Percentiles rank a stretch among this genome's conserved stretches.
phyloP scores from a whole-genome alignment of 495 filamentous ascomycete genomes.

The Gamarada debralockiae region DNA sequence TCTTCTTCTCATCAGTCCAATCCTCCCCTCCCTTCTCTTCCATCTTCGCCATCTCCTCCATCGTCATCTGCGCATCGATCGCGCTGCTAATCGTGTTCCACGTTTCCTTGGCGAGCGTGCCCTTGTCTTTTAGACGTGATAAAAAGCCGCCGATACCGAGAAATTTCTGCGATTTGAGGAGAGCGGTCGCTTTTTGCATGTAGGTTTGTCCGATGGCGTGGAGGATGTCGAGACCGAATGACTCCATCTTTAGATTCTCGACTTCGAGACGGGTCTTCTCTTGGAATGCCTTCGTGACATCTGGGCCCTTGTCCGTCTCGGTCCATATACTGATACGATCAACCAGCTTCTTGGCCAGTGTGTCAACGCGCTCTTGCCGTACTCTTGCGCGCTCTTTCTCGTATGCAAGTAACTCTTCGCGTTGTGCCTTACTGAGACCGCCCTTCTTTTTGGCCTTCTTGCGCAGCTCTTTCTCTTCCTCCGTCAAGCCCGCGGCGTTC shows the following conservation, averaged over 20 bases:
- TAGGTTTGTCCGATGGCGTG: slow-evolving; percentile 93
- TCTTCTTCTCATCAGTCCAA: slow-evolving; percentile 97
- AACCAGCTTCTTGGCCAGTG: slow-evolving; percentile 76
- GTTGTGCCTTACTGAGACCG: slow-evolving; percentile 81
- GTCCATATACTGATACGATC: slow-evolving; percentile 95
- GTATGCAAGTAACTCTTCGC: slow-evolving; percentile 81
- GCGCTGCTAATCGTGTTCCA: slow-evolving; percentile 97
- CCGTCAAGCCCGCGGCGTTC: slow-evolving; percentile 63
- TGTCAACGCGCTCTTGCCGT: slow-evolving; percentile 87
- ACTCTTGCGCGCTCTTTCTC: slow-evolving; percentile 80
- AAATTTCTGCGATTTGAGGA: slow-evolving; percentile 94
- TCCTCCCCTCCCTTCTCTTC: slow-evolving; percentile 95
- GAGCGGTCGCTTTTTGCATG: slow-evolving; percentile 75
- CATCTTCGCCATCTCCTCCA: slow-evolving; percentile 97
- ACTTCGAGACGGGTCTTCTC: slow-evolving; percentile 93
- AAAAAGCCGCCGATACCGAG: slow-evolving; percentile 95
- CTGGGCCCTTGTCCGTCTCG: slow-evolving; percentile 84
- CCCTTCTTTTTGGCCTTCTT: slow-evolving; percentile 85
- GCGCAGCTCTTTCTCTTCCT: slow-evolving; percentile 72
- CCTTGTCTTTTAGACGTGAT: slow-evolving; percentile 91
- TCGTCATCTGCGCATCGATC: slow-evolving; percentile 97
- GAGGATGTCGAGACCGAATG: slow-evolving; percentile 93
- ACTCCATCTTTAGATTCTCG: slow-evolving; percentile 99
- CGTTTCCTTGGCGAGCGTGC: slow-evolving; percentile 91
- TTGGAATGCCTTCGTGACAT: slow-evolving; percentile 85